Conservation (phyloP, 176 grass and related monocot genomes). For the Phyllostachys edulis region DNA sequence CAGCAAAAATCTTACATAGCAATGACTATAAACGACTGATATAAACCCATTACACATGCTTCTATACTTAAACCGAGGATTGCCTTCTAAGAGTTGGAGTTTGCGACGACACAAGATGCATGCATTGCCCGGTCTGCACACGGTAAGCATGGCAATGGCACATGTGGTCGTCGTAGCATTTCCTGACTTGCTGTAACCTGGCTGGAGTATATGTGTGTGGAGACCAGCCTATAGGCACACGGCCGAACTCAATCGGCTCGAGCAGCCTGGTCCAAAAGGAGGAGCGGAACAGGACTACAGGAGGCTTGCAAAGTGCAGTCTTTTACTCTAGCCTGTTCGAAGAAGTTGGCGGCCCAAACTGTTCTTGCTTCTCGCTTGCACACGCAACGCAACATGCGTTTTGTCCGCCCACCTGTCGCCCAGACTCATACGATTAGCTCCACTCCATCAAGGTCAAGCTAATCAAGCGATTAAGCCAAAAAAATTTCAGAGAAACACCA, state of each 20-base stretch:
- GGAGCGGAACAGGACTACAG: neutral
- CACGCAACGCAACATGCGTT: neutral
- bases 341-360: constrained; percentile 10
- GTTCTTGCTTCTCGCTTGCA: constrained; percentile 13
- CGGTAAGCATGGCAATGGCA: neutral
- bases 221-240: neutral
- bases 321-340: neutral
- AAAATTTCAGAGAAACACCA: neutral
- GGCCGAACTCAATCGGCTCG: neutral
- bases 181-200: neutral
- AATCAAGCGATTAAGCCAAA: neutral
- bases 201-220: neutral
- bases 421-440: neutral
- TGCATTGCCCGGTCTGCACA: neutral
- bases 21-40: too few relatives aligned
- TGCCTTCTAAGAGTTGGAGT: constrained; percentile 14
- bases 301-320: neutral
- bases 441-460: neutral
- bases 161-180: neutral
- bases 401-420: constrained; percentile 12
- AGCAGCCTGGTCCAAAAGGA: neutral
- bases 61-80: neutral
- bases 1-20: too few relatives aligned
- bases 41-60: too few relatives aligned
- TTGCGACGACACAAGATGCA: constrained; percentile 29